Evolutionary conservation across 2,329 filamentous ascomycete species (phyloP).

Genomic region (Emergomyces pasteurianus): DNA sequence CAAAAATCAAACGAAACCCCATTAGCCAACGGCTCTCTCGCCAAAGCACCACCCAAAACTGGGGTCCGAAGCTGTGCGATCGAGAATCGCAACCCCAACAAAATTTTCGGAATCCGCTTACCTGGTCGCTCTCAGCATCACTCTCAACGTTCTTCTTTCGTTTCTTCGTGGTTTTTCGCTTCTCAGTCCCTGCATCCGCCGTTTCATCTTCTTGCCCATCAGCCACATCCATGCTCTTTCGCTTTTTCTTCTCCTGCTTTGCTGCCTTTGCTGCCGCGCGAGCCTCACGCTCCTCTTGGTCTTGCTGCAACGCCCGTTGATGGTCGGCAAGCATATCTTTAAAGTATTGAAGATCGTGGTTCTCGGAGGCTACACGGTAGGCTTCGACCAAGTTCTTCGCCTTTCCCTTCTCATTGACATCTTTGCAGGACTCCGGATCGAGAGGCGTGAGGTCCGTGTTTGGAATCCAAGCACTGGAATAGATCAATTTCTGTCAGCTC

Average conservation of each 20-base stretch:
- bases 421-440: conserved; percentile 57
- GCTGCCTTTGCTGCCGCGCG: conserved; percentile 45
- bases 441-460: conserved; percentile 74
- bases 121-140: conserved; percentile 60
- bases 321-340: conserved; percentile 60
- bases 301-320: conserved; percentile 43
- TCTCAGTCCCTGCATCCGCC: conserved; percentile 38
- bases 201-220: conserved; percentile 45
- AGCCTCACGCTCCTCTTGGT: conserved; percentile 55
- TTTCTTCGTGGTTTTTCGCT: conserved; percentile 55
- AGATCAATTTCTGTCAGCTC: background rate
- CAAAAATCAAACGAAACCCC: conserved; percentile 5
- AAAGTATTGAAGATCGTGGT: conserved; percentile 67
- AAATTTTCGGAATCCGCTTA: conserved; percentile 25
- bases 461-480: conserved; percentile 69
- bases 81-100: background rate
- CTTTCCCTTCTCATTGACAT: conserved; percentile 57
- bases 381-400: conserved; percentile 71
- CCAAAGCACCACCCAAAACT: conserved; percentile 3
- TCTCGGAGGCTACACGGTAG: conserved; percentile 67
- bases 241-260: conserved; percentile 43
- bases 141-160: conserved; percentile 60
- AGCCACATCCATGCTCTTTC: conserved; percentile 32
- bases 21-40: conserved; percentile 4
- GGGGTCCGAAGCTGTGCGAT: background rate